Evolutionary conservation across 2,329 filamentous ascomycete species (phyloP).

Genomic region (Elsinoe australis): DNA sequence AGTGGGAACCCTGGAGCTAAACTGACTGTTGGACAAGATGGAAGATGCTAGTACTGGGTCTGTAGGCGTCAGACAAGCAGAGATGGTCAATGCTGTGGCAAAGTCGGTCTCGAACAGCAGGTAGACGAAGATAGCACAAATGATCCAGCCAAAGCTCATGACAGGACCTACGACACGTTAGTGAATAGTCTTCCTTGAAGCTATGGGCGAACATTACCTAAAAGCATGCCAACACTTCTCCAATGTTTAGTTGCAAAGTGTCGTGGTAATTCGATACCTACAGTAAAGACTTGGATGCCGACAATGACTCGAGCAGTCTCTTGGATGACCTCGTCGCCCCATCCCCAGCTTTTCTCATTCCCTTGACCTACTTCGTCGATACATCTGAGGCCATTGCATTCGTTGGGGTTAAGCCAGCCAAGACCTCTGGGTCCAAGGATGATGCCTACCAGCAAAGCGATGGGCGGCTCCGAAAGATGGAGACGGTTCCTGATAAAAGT

Average conservation of each 20-base stretch:
- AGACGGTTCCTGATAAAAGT: conserved; percentile 41
- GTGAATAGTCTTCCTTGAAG: too few relatives aligned
- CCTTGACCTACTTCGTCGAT: conserved; percentile 16
- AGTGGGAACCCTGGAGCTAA: conserved; percentile 45
- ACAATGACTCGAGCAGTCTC: conserved; percentile 39
- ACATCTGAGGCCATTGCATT: conserved; percentile 29
- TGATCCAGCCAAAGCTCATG: conserved; percentile 44
- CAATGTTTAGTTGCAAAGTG: conserved; percentile 46
- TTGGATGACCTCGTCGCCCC: conserved; percentile 37
- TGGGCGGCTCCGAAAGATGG: conserved; percentile 43
- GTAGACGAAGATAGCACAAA: conserved; percentile 42
- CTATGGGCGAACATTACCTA: conserved; percentile 25
- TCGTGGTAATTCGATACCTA: conserved; percentile 33
- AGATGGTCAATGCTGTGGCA: conserved; percentile 44
- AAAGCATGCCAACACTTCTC: conserved; percentile 42
- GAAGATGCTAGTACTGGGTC: conserved; percentile 50
- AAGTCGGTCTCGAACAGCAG: conserved; percentile 41
- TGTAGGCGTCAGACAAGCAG: conserved; percentile 50
- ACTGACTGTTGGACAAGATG: conserved; percentile 47
- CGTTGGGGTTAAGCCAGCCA: conserved; percentile 35
- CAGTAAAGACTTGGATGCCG: conserved; percentile 37
- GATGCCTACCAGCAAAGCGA: conserved; percentile 42
- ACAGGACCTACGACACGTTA: conserved; percentile 45
- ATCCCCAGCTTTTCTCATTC: conserved; percentile 33
- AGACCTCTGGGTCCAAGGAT: conserved; percentile 37